A percentile compares a stretch with the other conserved stretches of the same genome.
These are phyloP conservation scores for Talaromyces sp. DNA, from an alignment of 2,329 filamentous ascomycete species.

Conservation along the genomic window DNA sequence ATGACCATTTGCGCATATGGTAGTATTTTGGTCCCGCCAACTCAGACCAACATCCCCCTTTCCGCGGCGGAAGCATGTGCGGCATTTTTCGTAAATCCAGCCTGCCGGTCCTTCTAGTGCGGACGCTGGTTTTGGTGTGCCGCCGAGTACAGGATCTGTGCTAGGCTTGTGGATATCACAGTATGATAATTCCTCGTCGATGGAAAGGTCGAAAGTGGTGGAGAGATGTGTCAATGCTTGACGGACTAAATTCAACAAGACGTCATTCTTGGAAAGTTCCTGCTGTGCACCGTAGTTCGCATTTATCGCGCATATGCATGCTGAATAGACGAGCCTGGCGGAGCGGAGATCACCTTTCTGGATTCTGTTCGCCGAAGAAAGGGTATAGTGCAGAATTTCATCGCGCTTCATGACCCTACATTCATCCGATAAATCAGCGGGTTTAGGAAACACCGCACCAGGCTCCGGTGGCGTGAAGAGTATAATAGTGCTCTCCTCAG, in stretches of 20 bases:
- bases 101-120: conserved; percentile 24
- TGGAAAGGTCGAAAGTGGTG: conserved; percentile 3
- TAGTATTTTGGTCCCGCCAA: conserved; percentile 47
- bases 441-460: conserved; percentile 18
- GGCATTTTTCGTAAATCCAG: conserved; percentile 48
- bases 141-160: background rate
- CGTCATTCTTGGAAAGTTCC: background rate
- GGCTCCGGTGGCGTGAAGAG: conserved; percentile 30
- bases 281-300: conserved; percentile 23
- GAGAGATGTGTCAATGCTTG: conserved; percentile 26
- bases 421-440: conserved; percentile 21
- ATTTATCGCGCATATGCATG: conserved; percentile 36
- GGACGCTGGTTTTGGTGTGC: conserved; percentile 27
- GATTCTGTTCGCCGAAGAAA: conserved; percentile 23
- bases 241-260: conserved; percentile 26
- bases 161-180: conserved; percentile 19
- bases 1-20: conserved; percentile 52
- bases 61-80: conserved; percentile 46
- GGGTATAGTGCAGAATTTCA: conserved; percentile 29
- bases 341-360: conserved; percentile 23
- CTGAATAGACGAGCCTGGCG: conserved; percentile 35
- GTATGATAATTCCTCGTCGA: conserved; percentile 33
- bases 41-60: conserved; percentile 32
- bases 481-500: conserved; percentile 44
- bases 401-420: conserved; percentile 23